Evolutionary conservation across 768 basidiomycete species (phyloP).

Genomic region (Leucosporidium yakuticum): DNA sequence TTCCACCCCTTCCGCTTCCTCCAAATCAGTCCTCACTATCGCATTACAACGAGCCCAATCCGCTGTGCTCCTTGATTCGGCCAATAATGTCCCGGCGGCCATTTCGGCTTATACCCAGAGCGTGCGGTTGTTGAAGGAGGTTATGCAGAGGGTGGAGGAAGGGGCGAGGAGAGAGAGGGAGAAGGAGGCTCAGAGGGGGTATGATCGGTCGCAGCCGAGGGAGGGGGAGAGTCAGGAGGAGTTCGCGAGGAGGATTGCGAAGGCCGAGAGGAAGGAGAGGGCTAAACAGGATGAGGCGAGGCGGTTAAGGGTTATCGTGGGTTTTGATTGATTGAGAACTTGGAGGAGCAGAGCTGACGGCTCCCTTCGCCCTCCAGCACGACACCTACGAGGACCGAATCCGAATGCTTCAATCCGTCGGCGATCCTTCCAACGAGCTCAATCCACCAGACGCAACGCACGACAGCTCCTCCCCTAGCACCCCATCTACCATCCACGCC

Average conservation of each 20-base stretch:
- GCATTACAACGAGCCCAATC: slow-evolving; percentile 83
- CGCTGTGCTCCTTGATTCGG: slow-evolving; percentile 79
- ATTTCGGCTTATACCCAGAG: slow-evolving; percentile 83
- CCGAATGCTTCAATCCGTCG: slow-evolving; percentile 61
- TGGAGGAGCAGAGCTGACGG: neutral
- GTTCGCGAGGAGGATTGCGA: slow-evolving; percentile 39
- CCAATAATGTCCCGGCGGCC: slow-evolving; percentile 81
- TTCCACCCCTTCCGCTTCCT: slow-evolving; percentile 48
- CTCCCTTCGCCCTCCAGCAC: slow-evolving; percentile 53
- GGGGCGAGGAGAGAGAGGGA: slow-evolving; percentile 6
- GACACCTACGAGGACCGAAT: slow-evolving; percentile 93
- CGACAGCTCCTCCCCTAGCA: neutral
- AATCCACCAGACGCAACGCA: neutral
- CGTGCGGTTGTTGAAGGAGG: slow-evolving; percentile 78
- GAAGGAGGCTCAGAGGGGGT: slow-evolving; percentile 4
- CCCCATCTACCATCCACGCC: neutral
- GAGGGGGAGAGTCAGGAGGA: slow-evolving; percentile 25
- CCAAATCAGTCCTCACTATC: slow-evolving; percentile 74
- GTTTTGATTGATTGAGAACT: slow-evolving; percentile 40
- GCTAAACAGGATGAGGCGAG: slow-evolving; percentile 86
- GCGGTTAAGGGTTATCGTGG: slow-evolving; percentile 77
- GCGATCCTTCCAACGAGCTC: neutral
- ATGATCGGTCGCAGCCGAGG: neutral
- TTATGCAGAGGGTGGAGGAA: slow-evolving; percentile 72
- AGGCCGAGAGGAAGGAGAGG: slow-evolving; percentile 62